Base-by-base conservation (phyloP, 805 yeast genomes). In the Cyberlindnera mississippiensis region DNA sequence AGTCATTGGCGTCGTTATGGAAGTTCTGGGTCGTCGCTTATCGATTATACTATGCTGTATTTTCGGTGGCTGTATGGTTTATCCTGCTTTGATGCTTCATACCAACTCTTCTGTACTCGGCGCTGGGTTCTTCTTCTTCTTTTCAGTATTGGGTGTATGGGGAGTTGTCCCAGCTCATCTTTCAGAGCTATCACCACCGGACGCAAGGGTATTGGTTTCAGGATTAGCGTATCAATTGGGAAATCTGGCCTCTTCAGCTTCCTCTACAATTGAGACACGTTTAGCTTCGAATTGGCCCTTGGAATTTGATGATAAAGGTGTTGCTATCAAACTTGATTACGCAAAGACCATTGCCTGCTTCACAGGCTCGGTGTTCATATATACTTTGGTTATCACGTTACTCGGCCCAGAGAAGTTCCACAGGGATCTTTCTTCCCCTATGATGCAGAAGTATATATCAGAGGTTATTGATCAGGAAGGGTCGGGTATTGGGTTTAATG, bases 221-320 rank as follows among this genome's bases (percentile, higher is more conserved):
- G 86, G 87, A 40, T 62, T 78, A 28, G 71, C 79, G 7, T 82
- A 82, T 57, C 89, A 82, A 61, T 70, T 82, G 44, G 89, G 89
- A 65, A 82, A 82, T 58, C 70, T 83, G 54, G 85, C 82, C 0
- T 76, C 85, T 4, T 74, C 84, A 14, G 88, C 88, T 2, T 75
- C 85, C 3, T 73, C 83, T 8, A 82, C 90, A 10, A 82, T 82
- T 48, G 88, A 83, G 59, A 68, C 86, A 3, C 66, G 70, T 16
- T 63, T 46, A 78, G 86, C 89, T 24, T 69, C 69, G 27, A 62
- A 67, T 38, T 83, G 80, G 68, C 88, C 87, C 2, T 52, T 80
- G 26, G 52, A 40, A 11, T 53, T 48, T 30, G 55, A 63, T 30
- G 52, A 58, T n/a, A 44, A 43, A 1, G 75, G 72, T 27, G 45